Evolutionary conservation across 345 rosid genomes (phyloP).

Genomic region (Linum usitatissimum): DNA sequence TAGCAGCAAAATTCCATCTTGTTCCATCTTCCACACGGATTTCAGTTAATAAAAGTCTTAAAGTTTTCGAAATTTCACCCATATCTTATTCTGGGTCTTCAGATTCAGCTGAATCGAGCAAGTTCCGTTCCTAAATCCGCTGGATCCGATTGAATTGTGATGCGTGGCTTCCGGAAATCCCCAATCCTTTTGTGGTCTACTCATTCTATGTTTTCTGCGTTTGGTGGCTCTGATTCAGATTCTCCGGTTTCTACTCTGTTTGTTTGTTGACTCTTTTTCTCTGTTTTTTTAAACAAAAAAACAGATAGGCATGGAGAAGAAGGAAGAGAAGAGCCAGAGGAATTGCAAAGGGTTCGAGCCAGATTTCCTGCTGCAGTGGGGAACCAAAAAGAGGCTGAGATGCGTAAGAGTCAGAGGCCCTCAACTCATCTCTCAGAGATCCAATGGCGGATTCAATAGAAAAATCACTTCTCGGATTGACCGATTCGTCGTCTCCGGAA

Average conservation of each 20-base stretch:
- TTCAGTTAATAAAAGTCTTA: too few relatives aligned
- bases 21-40: too few relatives aligned
- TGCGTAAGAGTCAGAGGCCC: conserved; percentile 66
- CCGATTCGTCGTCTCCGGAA: conserved; percentile 29
- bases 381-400: conserved; percentile 60
- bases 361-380: conserved; percentile 59
- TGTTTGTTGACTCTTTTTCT: neutral
- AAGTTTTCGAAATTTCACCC: too few relatives aligned
- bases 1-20: too few relatives aligned
- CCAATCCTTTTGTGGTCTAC: too few relatives aligned
- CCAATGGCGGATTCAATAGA: conserved; percentile 33
- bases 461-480: conserved; percentile 39
- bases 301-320: conserved; percentile 18
- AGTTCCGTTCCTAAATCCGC: too few relatives aligned
- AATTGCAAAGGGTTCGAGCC: conserved; percentile 35
- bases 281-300: too few relatives aligned
- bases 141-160: too few relatives aligned
- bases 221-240: neutral
- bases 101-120: too few relatives aligned
- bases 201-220: too few relatives aligned
- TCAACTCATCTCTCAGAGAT: conserved; percentile 33
- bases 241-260: neutral
- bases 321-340: conserved; percentile 37
- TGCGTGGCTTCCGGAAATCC: too few relatives aligned
- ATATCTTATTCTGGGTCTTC: too few relatives aligned